Evolutionary conservation across 2,329 filamentous ascomycete species (phyloP).

Genomic region (Hymenoscyphus infarciens): DNA sequence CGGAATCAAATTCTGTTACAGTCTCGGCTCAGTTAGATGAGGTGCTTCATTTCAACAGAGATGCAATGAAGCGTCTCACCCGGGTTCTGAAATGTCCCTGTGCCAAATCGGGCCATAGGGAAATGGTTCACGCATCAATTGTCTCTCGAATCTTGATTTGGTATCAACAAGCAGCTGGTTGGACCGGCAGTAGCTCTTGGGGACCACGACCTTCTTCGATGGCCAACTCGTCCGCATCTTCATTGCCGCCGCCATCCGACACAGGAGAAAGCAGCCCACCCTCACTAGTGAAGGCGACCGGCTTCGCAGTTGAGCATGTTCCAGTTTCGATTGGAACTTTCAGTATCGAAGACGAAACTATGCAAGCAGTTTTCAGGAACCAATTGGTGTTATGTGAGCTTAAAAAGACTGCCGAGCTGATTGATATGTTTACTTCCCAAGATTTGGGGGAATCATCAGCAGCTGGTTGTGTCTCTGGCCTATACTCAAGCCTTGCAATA

Average conservation of each 20-base stretch:
- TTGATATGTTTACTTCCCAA: slow-evolving; percentile 20
- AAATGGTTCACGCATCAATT: slow-evolving; percentile 31
- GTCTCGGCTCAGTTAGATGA: slow-evolving; percentile 25
- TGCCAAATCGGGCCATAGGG: slow-evolving; percentile 26
- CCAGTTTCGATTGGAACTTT: slow-evolving; percentile 27
- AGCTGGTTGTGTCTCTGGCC: slow-evolving; percentile 5
- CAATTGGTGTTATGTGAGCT: slow-evolving; percentile 30
- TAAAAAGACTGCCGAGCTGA: slow-evolving; percentile 21
- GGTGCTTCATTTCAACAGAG: slow-evolving; percentile 26
- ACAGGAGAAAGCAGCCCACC: slow-evolving; percentile 8
- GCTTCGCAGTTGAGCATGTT: slow-evolving; percentile 25
- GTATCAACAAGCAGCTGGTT: slow-evolving; percentile 32
- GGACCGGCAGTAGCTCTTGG: slow-evolving; percentile 21
- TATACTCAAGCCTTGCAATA: slow-evolving; percentile 18
- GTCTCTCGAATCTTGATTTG: slow-evolving; percentile 31
- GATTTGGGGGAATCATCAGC: slow-evolving; percentile 13
- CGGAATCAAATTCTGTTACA: slow-evolving; percentile 23
- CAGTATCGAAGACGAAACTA: slow-evolving; percentile 25
- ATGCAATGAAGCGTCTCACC: slow-evolving; percentile 24
- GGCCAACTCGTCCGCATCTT: not conserved
- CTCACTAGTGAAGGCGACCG: slow-evolving; percentile 24
- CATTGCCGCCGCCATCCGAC: slow-evolving; percentile 9
- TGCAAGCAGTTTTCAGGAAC: slow-evolving; percentile 26
- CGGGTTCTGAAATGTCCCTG: slow-evolving; percentile 25
- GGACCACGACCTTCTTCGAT: slow-evolving; percentile 11